These are phyloP conservation scores for Wallacemonas collosoma DNA, from an alignment of 208 protist genomes.

Conservation along the genomic window DNA sequence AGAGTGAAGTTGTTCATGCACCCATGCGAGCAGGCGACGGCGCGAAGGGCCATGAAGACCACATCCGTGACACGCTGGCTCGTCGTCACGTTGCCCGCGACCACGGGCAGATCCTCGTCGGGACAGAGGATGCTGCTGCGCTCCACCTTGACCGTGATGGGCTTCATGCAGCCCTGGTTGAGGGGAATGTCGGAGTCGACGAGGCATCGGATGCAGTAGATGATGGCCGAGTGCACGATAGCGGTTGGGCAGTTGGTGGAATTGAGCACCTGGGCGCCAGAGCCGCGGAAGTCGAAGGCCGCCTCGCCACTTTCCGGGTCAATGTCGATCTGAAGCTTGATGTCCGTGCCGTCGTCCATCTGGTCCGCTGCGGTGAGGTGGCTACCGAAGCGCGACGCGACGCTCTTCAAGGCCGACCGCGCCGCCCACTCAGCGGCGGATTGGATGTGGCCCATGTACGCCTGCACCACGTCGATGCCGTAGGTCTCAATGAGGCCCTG, in stretches of 20 bases:
- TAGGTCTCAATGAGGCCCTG: conserved; percentile 88
- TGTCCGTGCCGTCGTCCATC: conserved; percentile 96
- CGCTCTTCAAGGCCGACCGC: conserved; percentile 78
- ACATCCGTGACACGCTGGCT: conserved; percentile 95
- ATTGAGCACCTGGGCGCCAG: conserved; percentile 86
- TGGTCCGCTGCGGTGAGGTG: conserved; percentile 63
- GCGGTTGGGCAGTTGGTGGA: conserved; percentile 94
- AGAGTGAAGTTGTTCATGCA: conserved; percentile 98
- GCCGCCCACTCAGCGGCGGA: conserved; percentile 91
- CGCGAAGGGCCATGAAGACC: conserved; percentile 91
- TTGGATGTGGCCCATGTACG: conserved; percentile 95
- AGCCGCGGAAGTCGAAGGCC: conserved; percentile 94
- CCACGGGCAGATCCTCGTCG: conserved; percentile 86
- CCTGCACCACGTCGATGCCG: conserved; percentile 86
- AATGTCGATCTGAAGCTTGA: conserved; percentile 83
- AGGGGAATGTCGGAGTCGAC: conserved; percentile 94
- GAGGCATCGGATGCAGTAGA: conserved; percentile 96
- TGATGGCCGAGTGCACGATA: conserved; percentile 91
- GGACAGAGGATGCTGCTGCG: conserved; percentile 84
- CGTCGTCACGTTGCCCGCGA: conserved; percentile 96
- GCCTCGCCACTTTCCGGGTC: conserved; percentile 67
- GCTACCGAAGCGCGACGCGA: conserved; percentile 43
- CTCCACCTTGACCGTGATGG: conserved; percentile 79
- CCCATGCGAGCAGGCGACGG: conserved; percentile 85
- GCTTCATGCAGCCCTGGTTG: conserved; percentile 94